Conservation (phyloP, 2,329 filamentous ascomycete genomes). For the Ceratocystis colombiana region DNA sequence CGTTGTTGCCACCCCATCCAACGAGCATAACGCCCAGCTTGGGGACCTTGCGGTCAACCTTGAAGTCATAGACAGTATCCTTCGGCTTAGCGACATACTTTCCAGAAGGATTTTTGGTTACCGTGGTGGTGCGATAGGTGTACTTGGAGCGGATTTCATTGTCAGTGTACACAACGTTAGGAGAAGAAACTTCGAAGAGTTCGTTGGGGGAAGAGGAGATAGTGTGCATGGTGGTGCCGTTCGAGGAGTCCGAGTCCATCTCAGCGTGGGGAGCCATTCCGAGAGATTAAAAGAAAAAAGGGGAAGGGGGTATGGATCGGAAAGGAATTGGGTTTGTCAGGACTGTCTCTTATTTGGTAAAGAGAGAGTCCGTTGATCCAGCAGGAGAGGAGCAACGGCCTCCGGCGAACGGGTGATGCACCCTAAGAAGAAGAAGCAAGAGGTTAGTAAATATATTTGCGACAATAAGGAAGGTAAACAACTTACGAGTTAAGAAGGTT, state of each 20-base stretch:
- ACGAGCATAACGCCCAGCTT: constrained; percentile 96
- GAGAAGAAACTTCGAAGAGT: constrained; percentile 79
- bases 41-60: constrained; percentile 85
- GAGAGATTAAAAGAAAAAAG: constrained; percentile 19
- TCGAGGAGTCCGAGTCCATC: constrained; percentile 45
- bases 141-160: constrained; percentile 85
- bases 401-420: constrained; percentile 93
- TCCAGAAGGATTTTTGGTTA: constrained; percentile 58
- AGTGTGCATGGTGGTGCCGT: constrained; percentile 33
- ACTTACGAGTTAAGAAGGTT: constrained; percentile 93
- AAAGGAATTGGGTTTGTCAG: constrained; percentile 26
- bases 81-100: constrained; percentile 75
- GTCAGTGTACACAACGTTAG: constrained; percentile 86
- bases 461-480: neutral
- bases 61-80: constrained; percentile 92
- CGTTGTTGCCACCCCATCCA: constrained; percentile 96
- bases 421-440: constrained; percentile 41
- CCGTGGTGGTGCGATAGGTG: constrained; percentile 86
- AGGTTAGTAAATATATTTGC: neutral
- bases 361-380: constrained; percentile 62
- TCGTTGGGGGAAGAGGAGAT: constrained; percentile 37
- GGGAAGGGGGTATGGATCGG: constrained; percentile 3
- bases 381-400: constrained; percentile 84
- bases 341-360: constrained; percentile 42
- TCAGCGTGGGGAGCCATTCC: constrained; percentile 89